phyloP scores from a whole-genome alignment of 2,329 filamentous ascomycete genomes.

The Claviceps maximensis region DNA sequence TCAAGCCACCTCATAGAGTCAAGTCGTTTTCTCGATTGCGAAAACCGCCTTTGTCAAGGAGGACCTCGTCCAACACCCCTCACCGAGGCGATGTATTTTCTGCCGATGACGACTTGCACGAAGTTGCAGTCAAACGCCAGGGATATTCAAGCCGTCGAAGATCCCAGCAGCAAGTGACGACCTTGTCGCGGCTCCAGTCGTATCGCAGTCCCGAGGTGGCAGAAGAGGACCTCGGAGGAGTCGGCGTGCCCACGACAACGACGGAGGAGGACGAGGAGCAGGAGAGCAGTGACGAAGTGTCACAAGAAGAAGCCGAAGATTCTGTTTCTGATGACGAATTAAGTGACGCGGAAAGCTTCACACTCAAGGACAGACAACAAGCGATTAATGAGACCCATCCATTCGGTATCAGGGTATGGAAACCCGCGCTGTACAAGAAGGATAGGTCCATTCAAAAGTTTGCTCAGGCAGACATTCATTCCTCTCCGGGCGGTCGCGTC shows the following conservation, averaged over 20 bases:
- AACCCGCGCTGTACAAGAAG: constrained; percentile 96
- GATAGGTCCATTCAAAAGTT: constrained; percentile 90
- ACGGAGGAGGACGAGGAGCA: constrained; percentile 13
- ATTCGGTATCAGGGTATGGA: constrained; percentile 98
- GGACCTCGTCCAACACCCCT: constrained; percentile 64
- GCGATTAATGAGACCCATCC: constrained; percentile 98
- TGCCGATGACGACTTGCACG: constrained; percentile 72
- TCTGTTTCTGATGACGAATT: constrained; percentile 57
- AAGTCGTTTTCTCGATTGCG: constrained; percentile 39
- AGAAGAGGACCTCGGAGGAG: constrained; percentile 13
- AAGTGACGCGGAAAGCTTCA: constrained; percentile 95
- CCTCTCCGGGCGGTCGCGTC: constrained; percentile 76
- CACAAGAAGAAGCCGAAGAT: constrained; percentile 35
- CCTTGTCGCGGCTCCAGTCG: constrained; percentile 31
- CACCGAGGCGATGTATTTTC: constrained; percentile 80
- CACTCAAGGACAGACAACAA: constrained; percentile 88
- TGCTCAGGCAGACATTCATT: constrained; percentile 94
- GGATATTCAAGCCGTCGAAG: constrained; percentile 21
- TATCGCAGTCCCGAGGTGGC: constrained; percentile 10
- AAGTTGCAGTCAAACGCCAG: constrained; percentile 55
- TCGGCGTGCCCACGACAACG: constrained; percentile 7
- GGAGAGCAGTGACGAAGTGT: constrained; percentile 24
- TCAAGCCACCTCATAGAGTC: constrained; percentile 32
- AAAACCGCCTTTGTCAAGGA: constrained; percentile 61
- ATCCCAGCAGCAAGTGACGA: constrained; percentile 15